phyloP scores from a whole-genome alignment of 176 grass and related monocot species.

The Avena insularis region DNA sequence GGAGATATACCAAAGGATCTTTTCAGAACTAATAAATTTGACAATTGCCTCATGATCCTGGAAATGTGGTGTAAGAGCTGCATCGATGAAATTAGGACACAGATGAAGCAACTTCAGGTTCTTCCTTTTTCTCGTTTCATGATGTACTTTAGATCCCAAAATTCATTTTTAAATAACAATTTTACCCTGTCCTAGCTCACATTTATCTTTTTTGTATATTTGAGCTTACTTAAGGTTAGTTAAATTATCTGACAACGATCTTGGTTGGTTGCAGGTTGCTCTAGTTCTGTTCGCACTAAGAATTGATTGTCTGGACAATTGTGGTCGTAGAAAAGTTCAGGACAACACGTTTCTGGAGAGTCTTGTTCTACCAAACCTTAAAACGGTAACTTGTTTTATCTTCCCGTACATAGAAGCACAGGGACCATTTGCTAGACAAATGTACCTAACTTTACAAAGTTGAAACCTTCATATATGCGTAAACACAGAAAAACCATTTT shows the following conservation, averaged over 20 bases:
- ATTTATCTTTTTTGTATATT: background rate
- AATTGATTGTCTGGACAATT: background rate
- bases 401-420: background rate
- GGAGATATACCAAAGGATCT: background rate
- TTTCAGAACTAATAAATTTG: background rate
- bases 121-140: background rate
- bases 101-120: slow-evolving; percentile 20
- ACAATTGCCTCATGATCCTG: slow-evolving; percentile 5
- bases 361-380: slow-evolving; percentile 1
- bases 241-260: background rate
- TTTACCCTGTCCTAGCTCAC: background rate
- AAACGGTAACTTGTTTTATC: background rate
- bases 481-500: background rate
- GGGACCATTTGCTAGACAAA: background rate
- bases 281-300: slow-evolving; percentile 6
- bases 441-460: background rate
- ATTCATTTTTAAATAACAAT: background rate
- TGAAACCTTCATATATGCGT: background rate
- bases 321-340: background rate
- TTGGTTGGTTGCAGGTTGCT: slow-evolving; percentile 24
- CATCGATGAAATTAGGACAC: background rate
- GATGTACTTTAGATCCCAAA: background rate
- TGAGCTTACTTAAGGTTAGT: background rate
- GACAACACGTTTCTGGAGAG: background rate
- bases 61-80: slow-evolving; percentile 23